Percentiles rank a stretch among this genome's conserved stretches.
Conservation (phyloP, 208 protist species). For the Porcisia hertigi region DNA sequence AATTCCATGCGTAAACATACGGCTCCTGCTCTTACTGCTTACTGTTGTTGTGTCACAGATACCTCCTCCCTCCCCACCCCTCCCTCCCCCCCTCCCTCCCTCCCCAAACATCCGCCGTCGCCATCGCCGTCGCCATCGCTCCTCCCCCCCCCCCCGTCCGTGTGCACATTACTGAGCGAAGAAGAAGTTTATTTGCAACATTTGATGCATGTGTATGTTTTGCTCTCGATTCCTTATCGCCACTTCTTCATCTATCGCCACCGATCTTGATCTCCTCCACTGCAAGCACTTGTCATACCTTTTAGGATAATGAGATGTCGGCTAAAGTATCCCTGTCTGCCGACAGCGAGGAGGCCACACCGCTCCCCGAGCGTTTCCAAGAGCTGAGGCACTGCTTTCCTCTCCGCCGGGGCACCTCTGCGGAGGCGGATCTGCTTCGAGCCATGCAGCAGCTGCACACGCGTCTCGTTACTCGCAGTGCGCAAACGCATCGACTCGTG, state of each 20-base stretch:
- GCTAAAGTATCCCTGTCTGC: not conserved
- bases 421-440: conserved; percentile 50
- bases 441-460: conserved; percentile 47
- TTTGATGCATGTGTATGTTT: not conserved
- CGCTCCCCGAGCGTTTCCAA: conserved; percentile 21
- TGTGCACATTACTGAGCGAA: not conserved
- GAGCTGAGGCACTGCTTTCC: conserved; percentile 29
- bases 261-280: not conserved
- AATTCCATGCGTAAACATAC: no score
- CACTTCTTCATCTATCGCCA: not conserved
- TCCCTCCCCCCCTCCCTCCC: no score
- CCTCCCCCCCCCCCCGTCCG: no score
- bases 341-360: conserved; percentile 6
- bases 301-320: not conserved
- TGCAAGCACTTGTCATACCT: not conserved
- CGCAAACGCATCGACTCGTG: conserved; percentile 28
- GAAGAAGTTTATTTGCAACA: no score
- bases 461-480: conserved; percentile 24
- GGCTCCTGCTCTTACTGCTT: no score
- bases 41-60: no score
- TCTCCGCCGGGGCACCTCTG: conserved; percentile 44
- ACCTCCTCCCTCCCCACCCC: no score
- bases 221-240: not conserved
- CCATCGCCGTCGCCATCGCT: no score
- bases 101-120: no score